phyloP scores from a whole-genome alignment of 1,284 basidiomycete species.

The Ganoderma lucidum region DNA sequence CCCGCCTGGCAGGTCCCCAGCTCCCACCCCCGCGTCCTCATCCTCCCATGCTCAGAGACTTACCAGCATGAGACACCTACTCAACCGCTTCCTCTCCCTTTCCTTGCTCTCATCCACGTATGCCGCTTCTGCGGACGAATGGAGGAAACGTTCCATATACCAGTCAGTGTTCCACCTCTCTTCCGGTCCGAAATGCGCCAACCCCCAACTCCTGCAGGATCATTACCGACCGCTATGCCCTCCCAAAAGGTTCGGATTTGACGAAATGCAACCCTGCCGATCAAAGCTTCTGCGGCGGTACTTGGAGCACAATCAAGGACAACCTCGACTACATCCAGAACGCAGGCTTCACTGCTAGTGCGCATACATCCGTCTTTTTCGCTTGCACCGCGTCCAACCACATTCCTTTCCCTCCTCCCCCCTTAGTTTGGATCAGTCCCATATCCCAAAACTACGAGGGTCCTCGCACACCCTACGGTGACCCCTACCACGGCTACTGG shows the following conservation, averaged over 20 bases:
- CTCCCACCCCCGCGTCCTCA: conserved; percentile 1
- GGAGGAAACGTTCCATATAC: conserved; percentile 52
- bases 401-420: conserved; percentile 5
- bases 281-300: conserved; percentile 80
- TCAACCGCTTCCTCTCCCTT: conserved; percentile 34
- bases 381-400: conserved; percentile 10
- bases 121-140: conserved; percentile 49
- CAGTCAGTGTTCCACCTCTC: conserved; percentile 43
- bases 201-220: conserved; percentile 50
- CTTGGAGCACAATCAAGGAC: conserved; percentile 77
- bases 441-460: conserved; percentile 78
- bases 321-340: conserved; percentile 84
- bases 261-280: conserved; percentile 62
- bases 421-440: conserved; percentile 70
- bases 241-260: conserved; percentile 59
- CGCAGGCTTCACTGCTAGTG: conserved; percentile 81
- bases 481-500: conserved; percentile 79
- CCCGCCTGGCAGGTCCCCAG: neutral
- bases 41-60: conserved; percentile 24
- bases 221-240: conserved; percentile 81
- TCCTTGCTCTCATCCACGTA: conserved; percentile 36
- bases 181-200: neutral
- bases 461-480: conserved; percentile 70
- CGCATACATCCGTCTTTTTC: conserved; percentile 41
- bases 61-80: conserved; percentile 30